These are phyloP conservation scores for Vigna unguiculata DNA, from an alignment of 306 rosid genomes.

Conservation along the genomic window DNA sequence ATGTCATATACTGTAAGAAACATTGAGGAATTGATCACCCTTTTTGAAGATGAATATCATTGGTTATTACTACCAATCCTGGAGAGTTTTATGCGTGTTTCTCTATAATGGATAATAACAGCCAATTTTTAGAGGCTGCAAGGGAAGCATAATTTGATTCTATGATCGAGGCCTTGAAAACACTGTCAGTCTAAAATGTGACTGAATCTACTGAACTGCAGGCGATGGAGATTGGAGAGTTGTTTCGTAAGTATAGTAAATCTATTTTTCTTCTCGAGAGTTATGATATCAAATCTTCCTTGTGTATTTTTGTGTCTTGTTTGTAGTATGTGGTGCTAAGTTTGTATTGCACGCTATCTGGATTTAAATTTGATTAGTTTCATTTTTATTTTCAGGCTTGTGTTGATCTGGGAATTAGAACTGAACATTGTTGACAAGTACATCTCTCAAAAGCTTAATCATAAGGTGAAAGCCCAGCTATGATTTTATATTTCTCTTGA, in stretches of 20 bases:
- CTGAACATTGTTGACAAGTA: background rate
- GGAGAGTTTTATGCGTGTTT: conserved; percentile 11
- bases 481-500: conserved; percentile 10
- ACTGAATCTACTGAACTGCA: conserved; percentile 9
- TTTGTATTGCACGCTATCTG: background rate
- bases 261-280: background rate
- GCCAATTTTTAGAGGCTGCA: conserved; percentile 1
- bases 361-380: background rate
- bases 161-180: conserved; percentile 29
- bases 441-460: background rate
- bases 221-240: conserved; percentile 6
- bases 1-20: conserved; percentile 16
- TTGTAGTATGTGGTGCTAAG: conserved; percentile 3
- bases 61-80: conserved; percentile 4
- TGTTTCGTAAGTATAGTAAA: conserved; percentile 30
- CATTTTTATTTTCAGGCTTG: background rate
- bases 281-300: conserved; percentile 16
- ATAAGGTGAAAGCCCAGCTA: background rate
- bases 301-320: conserved; percentile 1
- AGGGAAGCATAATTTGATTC: conserved; percentile 27
- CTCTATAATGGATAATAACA: conserved; percentile 9
- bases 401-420: background rate
- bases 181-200: conserved; percentile 1
- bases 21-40: background rate
- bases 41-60: conserved; percentile 3